phyloP scores from a whole-genome alignment of 257 asterid species.

The Mentha longifolia region DNA sequence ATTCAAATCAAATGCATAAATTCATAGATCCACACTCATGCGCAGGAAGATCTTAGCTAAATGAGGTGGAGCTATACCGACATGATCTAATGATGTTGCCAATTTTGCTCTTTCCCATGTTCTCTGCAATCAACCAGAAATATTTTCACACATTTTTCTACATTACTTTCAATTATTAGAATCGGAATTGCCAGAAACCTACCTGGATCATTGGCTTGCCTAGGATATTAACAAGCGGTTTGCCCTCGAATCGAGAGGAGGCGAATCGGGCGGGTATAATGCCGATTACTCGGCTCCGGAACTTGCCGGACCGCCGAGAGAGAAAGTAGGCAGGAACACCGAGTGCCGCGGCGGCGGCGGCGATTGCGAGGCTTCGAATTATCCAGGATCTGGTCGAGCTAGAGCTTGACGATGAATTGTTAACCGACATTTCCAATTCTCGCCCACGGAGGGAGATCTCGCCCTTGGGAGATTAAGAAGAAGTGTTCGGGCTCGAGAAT shows the following conservation, averaged over 20 bases:
- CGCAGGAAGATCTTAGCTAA: not conserved
- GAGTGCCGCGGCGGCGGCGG: conserved; percentile 60
- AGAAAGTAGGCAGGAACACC: conserved; percentile 55
- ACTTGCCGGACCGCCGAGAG: conserved; percentile 54
- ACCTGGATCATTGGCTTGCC: conserved; percentile 99
- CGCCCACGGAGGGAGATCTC: too few relatives aligned
- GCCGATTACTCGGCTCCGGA: conserved; percentile 78
- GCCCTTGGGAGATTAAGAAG: too few relatives aligned
- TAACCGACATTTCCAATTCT: too few relatives aligned
- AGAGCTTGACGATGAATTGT: conserved; percentile 47
- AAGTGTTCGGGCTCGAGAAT: too few relatives aligned
- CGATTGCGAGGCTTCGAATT: conserved; percentile 53
- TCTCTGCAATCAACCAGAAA: conserved; percentile 71
- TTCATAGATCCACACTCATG: too few relatives aligned
- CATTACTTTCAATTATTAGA: not conserved
- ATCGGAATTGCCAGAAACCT: too few relatives aligned
- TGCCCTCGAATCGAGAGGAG: conserved; percentile 83
- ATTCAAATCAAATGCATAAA: too few relatives aligned
- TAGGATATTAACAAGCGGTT: conserved; percentile 78
- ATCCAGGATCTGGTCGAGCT: conserved; percentile 59
- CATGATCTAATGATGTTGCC: conserved; percentile 73
- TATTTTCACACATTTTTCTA: too few relatives aligned
- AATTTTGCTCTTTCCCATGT: conserved; percentile 90
- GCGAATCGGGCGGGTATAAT: conserved; percentile 93
- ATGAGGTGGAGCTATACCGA: conserved; percentile 49